Percentiles rank a stretch among this genome's conserved stretches.
Conservation (phyloP, 345 rosid species). For the Litchi chinensis region DNA sequence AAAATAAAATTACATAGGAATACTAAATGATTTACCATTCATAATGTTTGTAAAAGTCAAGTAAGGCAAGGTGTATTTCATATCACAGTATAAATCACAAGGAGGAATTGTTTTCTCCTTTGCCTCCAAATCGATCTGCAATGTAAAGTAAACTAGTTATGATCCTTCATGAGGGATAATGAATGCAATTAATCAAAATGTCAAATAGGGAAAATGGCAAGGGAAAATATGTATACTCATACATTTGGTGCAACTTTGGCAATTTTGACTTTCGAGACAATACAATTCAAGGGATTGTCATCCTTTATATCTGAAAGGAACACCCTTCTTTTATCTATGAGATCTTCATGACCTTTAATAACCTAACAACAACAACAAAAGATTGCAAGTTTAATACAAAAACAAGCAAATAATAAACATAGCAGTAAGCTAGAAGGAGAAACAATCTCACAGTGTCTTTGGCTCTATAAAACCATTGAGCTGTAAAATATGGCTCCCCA, state of each 20-base stretch:
- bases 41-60: conserved; percentile 33
- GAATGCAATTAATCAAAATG: background rate
- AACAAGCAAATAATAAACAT: background rate
- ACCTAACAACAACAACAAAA: conserved; percentile 31
- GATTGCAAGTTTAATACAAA: background rate
- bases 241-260: conserved; percentile 38
- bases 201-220: background rate
- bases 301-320: conserved; percentile 45
- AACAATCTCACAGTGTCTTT: conserved; percentile 43
- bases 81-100: conserved; percentile 36
- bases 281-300: conserved; percentile 47
- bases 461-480: conserved; percentile 45
- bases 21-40: conserved; percentile 14
- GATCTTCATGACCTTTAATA: conserved; percentile 21
- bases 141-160: background rate
- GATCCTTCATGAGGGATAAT: background rate
- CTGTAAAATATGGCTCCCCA: conserved; percentile 28
- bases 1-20: background rate
- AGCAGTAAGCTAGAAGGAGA: background rate
- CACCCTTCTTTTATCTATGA: conserved; percentile 31
- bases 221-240: background rate
- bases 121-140: conserved; percentile 24
- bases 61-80: conserved; percentile 37
- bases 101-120: conserved; percentile 28
- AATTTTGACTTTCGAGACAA: conserved; percentile 28